Conservation (phyloP, 1,139 yeast genomes). For the Lodderomyces parapsilosis region DNA sequence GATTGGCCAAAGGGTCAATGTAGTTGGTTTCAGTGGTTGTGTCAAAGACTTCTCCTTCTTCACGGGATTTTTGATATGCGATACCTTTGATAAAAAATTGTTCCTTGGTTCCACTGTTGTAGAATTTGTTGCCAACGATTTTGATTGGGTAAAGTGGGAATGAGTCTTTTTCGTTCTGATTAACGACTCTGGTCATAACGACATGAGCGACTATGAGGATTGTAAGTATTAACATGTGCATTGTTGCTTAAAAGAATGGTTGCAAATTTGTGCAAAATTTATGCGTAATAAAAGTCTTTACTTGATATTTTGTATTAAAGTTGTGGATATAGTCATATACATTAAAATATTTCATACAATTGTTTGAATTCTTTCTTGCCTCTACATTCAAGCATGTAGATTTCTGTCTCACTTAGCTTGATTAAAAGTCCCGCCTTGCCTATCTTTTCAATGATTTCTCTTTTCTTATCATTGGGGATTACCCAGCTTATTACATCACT, state of each 20-base stretch:
- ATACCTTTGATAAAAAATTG: conserved; percentile 60
- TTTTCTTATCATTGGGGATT: conserved; percentile 31
- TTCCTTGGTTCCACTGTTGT: conserved; percentile 33
- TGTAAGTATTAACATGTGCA: not conserved
- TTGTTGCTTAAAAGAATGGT: not conserved
- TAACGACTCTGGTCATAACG: not conserved
- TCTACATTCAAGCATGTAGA: conserved; percentile 47
- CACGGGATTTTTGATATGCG: conserved; percentile 53
- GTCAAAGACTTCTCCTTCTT: conserved; percentile 27
- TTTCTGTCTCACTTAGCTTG: conserved; percentile 29
- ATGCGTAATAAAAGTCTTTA: too few species aligned
- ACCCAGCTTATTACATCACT: conserved; percentile 29
- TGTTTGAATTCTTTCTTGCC: conserved; percentile 44
- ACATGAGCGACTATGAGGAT: not conserved
- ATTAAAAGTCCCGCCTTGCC: conserved; percentile 49
- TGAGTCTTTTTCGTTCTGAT: not conserved
- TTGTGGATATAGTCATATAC: not conserved
- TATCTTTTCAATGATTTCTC: conserved; percentile 33
- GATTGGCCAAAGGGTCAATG: conserved; percentile 53
- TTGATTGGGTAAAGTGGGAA: conserved; percentile 7
- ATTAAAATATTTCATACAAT: conserved; percentile 31
- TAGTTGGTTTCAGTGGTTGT: conserved; percentile 31
- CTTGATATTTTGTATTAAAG: too few species aligned
- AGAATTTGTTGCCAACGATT: conserved; percentile 48
- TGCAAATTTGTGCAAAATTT: not conserved